Evolutionary conservation across 176 grass and related monocot genomes (phyloP).

Genomic region (Oryza meyeriana): DNA sequence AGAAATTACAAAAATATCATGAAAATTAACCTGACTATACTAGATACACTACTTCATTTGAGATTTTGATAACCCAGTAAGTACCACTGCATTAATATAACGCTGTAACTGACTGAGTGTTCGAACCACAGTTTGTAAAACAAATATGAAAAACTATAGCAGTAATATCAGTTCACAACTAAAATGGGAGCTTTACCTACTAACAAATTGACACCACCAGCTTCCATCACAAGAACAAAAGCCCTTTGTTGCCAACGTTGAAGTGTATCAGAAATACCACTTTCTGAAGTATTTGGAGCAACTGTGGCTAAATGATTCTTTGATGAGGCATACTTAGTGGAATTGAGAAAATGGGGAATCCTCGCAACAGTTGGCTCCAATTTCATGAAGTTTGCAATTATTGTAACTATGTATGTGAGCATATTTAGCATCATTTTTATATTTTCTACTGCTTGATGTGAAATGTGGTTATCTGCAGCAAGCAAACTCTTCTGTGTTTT

Average conservation of each 20-base stretch:
- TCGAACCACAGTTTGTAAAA: background rate
- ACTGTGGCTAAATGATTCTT: constrained; percentile 19
- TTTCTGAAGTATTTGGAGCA: constrained; percentile 44
- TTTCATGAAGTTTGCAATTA: constrained; percentile 83
- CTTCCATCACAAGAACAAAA: constrained; percentile 81
- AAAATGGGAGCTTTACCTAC: constrained; percentile 71
- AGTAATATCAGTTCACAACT: constrained; percentile 15
- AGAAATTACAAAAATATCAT: background rate
- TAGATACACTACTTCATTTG: background rate
- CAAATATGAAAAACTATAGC: background rate
- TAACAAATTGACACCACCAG: constrained; percentile 82
- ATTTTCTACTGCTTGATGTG: constrained; percentile 54
- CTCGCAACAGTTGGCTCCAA: constrained; percentile 40
- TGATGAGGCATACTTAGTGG: constrained; percentile 41
- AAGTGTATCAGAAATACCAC: constrained; percentile 38
- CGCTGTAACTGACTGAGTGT: constrained; percentile 4
- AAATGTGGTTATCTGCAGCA: constrained; percentile 59
- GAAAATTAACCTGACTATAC: constrained; percentile 3
- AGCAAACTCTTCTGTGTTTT: constrained; percentile 62
- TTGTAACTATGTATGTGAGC: constrained; percentile 66
- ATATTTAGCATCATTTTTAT: constrained; percentile 62
- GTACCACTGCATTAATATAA: constrained; percentile 9
- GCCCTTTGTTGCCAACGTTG: constrained; percentile 78
- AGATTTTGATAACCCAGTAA: constrained; percentile 1
- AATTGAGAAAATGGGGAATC: constrained; percentile 32